Evolutionary conservation across 2,329 filamentous ascomycete species (phyloP).

Genomic region (Gaeumannomyces sp.): DNA sequence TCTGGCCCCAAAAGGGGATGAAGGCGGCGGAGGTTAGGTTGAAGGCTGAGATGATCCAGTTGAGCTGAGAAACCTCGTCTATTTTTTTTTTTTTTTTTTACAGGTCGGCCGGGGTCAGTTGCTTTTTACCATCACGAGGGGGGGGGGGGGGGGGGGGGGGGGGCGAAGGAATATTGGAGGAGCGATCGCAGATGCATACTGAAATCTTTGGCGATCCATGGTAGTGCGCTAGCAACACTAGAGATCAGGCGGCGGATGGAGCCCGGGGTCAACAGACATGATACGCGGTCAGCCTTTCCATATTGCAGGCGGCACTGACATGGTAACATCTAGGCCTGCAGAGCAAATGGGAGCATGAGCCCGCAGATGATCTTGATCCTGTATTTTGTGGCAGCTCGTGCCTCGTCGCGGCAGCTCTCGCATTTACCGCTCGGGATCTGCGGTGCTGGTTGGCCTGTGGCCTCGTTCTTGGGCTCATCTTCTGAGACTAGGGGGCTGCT

Average conservation of each 20-base stretch:
- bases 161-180: neutral
- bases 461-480: neutral
- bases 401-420: conserved; percentile 23
- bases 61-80: conserved; percentile 51
- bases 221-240: conserved; percentile 47
- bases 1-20: conserved; percentile 58
- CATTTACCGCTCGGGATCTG: neutral
- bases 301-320: conserved; percentile 24
- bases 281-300: neutral
- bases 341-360: conserved; percentile 52
- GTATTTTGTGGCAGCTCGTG: conserved; percentile 31
- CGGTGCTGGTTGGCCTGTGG: neutral
- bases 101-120: conserved; percentile 3
- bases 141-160: no score
- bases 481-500: neutral
- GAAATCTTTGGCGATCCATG: conserved; percentile 60
- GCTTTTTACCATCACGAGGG: neutral
- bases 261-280: neutral
- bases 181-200: conserved; percentile 29
- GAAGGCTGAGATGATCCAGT: conserved; percentile 65
- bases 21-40: conserved; percentile 62
- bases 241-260: neutral
- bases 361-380: conserved; percentile 54
- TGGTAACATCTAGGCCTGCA: conserved; percentile 60
- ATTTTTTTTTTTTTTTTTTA: no score